phyloP scores from a whole-genome alignment of 169 alveolate genomes.

The Babesia gibsoni region DNA sequence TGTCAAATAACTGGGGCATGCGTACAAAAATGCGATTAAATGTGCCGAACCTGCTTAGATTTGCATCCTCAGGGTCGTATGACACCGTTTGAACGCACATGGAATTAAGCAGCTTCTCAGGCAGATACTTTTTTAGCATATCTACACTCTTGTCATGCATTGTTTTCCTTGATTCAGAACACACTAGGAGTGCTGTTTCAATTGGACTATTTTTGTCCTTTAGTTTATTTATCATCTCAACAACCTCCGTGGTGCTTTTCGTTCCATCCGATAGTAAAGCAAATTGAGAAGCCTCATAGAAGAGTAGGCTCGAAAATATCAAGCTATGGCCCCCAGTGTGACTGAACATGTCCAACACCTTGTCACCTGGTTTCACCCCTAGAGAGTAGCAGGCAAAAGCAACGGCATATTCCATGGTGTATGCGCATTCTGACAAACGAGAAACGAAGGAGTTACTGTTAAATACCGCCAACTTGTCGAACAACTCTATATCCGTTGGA shows the following conservation, averaged over 20 bases:
- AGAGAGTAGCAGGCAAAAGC: constrained; percentile 63
- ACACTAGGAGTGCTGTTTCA: constrained; percentile 40
- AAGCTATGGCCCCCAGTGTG: constrained; percentile 86
- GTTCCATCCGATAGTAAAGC: constrained; percentile 55
- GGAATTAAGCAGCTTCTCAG: constrained; percentile 54
- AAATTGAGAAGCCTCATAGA: constrained; percentile 17
- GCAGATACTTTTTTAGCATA: constrained; percentile 59
- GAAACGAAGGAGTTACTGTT: constrained; percentile 15
- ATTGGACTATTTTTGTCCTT: constrained; percentile 13
- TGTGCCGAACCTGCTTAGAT: constrained; percentile 57
- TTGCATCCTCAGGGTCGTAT: constrained; percentile 59
- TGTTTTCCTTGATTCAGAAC: constrained; percentile 63
- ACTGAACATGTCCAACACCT: constrained; percentile 83
- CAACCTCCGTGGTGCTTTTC: constrained; percentile 25
- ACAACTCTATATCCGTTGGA: neutral
- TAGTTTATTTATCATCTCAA: constrained; percentile 35
- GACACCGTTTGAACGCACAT: constrained; percentile 56
- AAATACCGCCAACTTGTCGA: constrained; percentile 16
- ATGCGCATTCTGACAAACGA: neutral
- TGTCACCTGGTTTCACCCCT: constrained; percentile 57
- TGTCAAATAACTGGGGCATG: constrained; percentile 69
- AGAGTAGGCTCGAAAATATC: constrained; percentile 65
- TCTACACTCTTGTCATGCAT: constrained; percentile 62
- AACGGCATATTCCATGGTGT: constrained; percentile 15
- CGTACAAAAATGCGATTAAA: constrained; percentile 72